Conservation (phyloP, 1,284 basidiomycete species). For the Somion occarium region DNA sequence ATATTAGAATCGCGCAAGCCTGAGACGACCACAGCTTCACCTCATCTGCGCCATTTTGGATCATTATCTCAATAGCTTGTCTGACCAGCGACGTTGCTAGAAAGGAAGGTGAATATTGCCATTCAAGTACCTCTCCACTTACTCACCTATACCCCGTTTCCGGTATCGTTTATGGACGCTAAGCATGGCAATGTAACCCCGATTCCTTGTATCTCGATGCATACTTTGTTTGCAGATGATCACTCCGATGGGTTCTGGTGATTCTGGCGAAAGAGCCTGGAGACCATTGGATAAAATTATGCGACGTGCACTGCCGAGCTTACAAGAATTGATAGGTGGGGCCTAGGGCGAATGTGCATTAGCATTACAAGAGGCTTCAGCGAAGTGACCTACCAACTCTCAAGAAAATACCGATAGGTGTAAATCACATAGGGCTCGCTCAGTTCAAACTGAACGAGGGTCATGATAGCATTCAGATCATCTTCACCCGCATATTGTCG, state of each 20-base stretch:
- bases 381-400: constrained; percentile 68
- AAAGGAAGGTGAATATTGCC: not conserved
- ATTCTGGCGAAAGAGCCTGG: constrained; percentile 57
- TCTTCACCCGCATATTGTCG: constrained; percentile 71
- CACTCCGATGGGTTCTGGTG: constrained; percentile 73
- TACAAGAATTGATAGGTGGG: constrained; percentile 89
- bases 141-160: constrained; percentile 87
- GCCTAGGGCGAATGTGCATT: constrained; percentile 51
- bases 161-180: constrained; percentile 79
- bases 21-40: not conserved
- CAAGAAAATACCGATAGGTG: constrained; percentile 91
- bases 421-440: constrained; percentile 96
- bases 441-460: constrained; percentile 86
- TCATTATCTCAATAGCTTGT: constrained; percentile 4
- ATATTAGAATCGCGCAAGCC: not conserved
- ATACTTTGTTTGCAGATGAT: constrained; percentile 95
- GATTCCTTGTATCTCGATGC: constrained; percentile 72
- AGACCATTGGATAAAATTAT: no score
- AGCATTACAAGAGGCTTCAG: not conserved
- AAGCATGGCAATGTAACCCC: constrained; percentile 98
- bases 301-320: constrained; percentile 28
- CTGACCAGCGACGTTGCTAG: constrained; percentile 4
- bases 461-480: constrained; percentile 79
- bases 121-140: not conserved
- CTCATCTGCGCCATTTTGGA: constrained; percentile 2